Percentiles rank a stretch among this genome's conserved stretches.
Conservation (phyloP, 768 basidiomycete species). For the Russula lepida region DNA sequence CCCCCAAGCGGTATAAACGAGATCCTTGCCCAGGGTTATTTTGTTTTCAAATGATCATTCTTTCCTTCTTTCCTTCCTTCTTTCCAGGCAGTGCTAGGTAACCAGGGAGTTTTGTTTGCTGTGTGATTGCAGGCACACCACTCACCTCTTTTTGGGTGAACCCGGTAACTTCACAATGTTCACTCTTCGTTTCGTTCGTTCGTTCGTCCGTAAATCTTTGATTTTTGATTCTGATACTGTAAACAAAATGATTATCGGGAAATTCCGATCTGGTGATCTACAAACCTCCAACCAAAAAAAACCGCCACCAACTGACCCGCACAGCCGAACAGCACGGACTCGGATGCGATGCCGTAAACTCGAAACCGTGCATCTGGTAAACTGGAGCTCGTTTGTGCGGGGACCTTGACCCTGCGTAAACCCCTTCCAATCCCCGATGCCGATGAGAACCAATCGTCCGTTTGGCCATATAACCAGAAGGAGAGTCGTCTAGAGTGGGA, state of each 20-base stretch:
- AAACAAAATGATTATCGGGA: background rate
- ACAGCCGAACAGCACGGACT: background rate
- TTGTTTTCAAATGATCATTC: background rate
- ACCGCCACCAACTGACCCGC: background rate
- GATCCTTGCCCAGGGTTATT: conserved; percentile 1
- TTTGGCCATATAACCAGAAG: background rate
- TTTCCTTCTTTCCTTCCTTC: background rate
- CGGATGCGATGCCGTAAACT: background rate
- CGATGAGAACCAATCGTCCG: background rate
- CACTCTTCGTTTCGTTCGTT: too few species aligned
- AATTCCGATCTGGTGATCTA: background rate
- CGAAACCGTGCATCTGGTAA: background rate
- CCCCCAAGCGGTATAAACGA: conserved; percentile 5
- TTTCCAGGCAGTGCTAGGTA: background rate
- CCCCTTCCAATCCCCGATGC: background rate
- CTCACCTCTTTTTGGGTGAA: too few species aligned
- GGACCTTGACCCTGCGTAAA: background rate
- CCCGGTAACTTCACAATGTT: too few species aligned
- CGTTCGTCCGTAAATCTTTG: too few species aligned
- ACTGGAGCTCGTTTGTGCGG: background rate
- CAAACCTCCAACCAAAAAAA: background rate
- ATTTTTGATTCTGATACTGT: too few species aligned
- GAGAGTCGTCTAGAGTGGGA: background rate
- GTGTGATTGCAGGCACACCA: background rate
- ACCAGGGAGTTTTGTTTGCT: background rate